Conservation (phyloP, 495 filamentous ascomycete species). For the Penicillium mononematosum region DNA sequence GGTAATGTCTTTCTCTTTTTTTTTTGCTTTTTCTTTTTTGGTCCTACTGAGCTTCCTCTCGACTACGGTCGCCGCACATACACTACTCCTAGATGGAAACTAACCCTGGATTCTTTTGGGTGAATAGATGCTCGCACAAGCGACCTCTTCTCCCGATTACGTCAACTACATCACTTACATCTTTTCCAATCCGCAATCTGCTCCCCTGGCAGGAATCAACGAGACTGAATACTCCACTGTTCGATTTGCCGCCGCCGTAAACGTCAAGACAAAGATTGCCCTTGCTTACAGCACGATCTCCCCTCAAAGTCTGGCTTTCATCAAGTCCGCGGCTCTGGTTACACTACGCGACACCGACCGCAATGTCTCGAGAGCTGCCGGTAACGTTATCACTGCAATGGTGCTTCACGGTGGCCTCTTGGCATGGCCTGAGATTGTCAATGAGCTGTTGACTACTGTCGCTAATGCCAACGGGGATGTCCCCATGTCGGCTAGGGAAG, state of each 20-base stretch:
- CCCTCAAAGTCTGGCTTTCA: slow-evolving; percentile 64
- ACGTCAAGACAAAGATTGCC: slow-evolving; percentile 91
- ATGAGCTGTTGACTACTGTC: slow-evolving; percentile 73
- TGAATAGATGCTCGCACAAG: slow-evolving; percentile 85
- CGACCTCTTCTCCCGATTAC: slow-evolving; percentile 87
- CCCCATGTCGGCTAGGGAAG: slow-evolving; percentile 74
- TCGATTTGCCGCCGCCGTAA: slow-evolving; percentile 82
- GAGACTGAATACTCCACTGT: slow-evolving; percentile 66
- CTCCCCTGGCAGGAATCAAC: slow-evolving; percentile 55
- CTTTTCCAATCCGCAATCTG: slow-evolving; percentile 66
- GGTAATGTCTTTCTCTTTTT: slow-evolving; percentile 29
- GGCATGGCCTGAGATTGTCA: slow-evolving; percentile 86
- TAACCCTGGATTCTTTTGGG: not conserved
- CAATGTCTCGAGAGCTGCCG: slow-evolving; percentile 84
- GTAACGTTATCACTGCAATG: slow-evolving; percentile 94
- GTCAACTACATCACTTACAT: slow-evolving; percentile 96
- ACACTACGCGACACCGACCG: slow-evolving; percentile 76
- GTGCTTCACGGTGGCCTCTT: slow-evolving; percentile 80
- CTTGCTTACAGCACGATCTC: slow-evolving; percentile 68
- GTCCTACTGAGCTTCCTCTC: slow-evolving; percentile 7
- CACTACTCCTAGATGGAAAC: not conserved
- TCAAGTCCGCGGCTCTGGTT: slow-evolving; percentile 73
- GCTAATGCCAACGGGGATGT: slow-evolving; percentile 67
- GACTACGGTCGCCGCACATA: slow-evolving; percentile 1
- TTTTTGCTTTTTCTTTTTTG: slow-evolving; percentile 15